These are phyloP conservation scores for Selaginella moellendorffii DNA, from an alignment of 75 land plant genomes.

Conservation along the genomic window DNA sequence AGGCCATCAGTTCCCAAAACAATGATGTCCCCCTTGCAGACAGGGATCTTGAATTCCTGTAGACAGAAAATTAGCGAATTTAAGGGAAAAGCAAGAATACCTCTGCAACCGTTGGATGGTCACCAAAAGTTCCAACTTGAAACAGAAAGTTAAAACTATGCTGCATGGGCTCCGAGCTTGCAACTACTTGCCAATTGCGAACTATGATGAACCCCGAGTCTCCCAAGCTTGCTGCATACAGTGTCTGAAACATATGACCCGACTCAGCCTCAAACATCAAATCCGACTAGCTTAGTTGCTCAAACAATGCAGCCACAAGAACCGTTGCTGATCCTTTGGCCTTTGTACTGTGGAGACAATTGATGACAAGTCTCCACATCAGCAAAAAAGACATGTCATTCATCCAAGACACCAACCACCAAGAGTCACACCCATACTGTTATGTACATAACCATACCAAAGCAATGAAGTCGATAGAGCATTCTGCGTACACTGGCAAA, in stretches of 20 bases:
- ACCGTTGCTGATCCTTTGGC: constrained; percentile 63
- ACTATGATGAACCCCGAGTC: constrained; percentile 76
- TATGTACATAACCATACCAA: too few species aligned
- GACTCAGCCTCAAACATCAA: too few species aligned
- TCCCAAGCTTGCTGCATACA: constrained; percentile 70
- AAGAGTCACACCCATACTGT: too few species aligned
- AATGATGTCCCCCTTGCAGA: constrained; percentile 66
- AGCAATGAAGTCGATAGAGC: too few species aligned
- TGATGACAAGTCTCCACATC: too few species aligned
- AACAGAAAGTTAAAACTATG: constrained; percentile 56
- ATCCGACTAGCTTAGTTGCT: constrained; percentile 45
- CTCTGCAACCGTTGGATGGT: constrained; percentile 52
- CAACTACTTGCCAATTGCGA: too few species aligned
- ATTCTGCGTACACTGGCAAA: too few species aligned
- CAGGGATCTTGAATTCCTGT: too few species aligned
- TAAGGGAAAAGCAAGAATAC: constrained; percentile 15
- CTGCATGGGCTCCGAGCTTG: constrained; percentile 57
- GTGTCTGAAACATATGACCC: too few species aligned
- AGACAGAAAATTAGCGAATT: neutral
- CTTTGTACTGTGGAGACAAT: too few species aligned
- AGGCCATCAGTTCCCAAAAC: constrained; percentile 74
- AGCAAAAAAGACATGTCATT: too few species aligned
- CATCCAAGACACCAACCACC: too few species aligned
- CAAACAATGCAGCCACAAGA: constrained; percentile 49
- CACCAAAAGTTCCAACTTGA: constrained; percentile 50